These are phyloP conservation scores for Luffa aegyptiaca DNA, from an alignment of 306 rosid genomes.

Conservation along the genomic window DNA sequence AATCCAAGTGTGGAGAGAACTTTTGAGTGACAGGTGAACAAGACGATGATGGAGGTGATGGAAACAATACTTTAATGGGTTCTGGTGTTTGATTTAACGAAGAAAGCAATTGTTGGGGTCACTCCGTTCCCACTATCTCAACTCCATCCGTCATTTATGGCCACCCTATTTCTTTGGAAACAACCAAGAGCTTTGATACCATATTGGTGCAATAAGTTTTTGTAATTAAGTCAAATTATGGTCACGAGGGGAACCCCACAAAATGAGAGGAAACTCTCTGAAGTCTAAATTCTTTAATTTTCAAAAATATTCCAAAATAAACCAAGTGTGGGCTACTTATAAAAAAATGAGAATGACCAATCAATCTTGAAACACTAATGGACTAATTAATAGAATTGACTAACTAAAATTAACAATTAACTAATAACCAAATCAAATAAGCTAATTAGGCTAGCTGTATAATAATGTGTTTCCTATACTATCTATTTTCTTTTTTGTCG, in stretches of 20 bases:
- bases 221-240: neutral
- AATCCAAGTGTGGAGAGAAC: neutral
- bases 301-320: neutral
- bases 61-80: neutral
- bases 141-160: neutral
- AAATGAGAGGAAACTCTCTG: neutral
- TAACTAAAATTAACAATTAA: neutral
- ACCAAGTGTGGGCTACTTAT: neutral
- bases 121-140: neutral
- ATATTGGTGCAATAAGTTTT: neutral
- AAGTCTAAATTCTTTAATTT: neutral
- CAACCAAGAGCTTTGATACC: neutral
- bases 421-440: neutral
- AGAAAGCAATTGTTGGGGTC: neutral
- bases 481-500: neutral
- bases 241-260: neutral
- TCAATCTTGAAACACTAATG: neutral
- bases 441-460: neutral
- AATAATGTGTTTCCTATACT: neutral
- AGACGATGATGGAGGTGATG: neutral
- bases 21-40: neutral
- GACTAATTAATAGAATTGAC: neutral
- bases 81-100: neutral
- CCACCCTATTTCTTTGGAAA: neutral
- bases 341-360: neutral